Conservation (phyloP, 768 basidiomycete genomes). For the Megacollybia marginata region DNA sequence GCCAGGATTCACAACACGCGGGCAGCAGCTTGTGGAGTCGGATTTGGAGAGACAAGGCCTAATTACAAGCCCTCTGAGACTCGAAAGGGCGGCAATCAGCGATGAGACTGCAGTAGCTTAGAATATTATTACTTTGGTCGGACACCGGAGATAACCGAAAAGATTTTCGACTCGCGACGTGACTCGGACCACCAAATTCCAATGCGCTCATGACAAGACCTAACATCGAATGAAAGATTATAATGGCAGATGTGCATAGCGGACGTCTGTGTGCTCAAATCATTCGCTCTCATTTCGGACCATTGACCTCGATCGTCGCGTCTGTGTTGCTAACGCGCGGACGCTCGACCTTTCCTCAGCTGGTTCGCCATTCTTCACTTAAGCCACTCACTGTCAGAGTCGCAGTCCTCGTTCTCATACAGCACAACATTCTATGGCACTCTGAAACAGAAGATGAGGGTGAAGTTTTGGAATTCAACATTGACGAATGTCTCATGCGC, state of each 20-base stretch:
- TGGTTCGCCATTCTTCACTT: constrained; percentile 62
- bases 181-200: no score
- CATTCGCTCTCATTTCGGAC: constrained; percentile 58
- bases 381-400: constrained; percentile 64
- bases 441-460: constrained; percentile 62
- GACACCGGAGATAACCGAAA: no score
- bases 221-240: no score
- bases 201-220: no score
- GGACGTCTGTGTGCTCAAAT: constrained; percentile 56
- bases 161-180: no score
- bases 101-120: no score
- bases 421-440: constrained; percentile 92
- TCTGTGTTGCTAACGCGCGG: constrained; percentile 72
- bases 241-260: constrained; percentile 62
- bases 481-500: constrained; percentile 75
- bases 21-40: not conserved
- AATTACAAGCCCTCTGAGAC: not conserved
- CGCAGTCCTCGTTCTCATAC: constrained; percentile 70
- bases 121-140: no score
- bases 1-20: not conserved
- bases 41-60: not conserved
- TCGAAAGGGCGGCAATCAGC: not conserved
- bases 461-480: constrained; percentile 76
- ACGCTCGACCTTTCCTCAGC: constrained; percentile 63
- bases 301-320: constrained; percentile 58